Evolutionary conservation across 2,329 filamentous ascomycete genomes (phyloP), one percentile per base, ranked within the genome.

Genomic region (Fusarium liriodendri): DNA sequence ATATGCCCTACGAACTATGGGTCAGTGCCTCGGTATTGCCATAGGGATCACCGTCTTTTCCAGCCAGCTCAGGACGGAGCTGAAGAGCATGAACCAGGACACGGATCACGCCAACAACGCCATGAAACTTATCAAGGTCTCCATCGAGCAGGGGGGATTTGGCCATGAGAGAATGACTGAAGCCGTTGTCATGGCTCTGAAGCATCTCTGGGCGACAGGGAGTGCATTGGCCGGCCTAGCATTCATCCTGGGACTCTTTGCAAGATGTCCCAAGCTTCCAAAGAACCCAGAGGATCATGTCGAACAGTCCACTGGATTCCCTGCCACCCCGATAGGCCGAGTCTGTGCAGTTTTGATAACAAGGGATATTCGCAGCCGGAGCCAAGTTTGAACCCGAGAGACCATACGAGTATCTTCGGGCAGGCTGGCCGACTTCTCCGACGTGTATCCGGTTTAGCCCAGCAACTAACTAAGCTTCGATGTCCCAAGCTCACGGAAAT

Each of bases 11-110:
- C 66, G 78, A 52, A 72, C 77, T 11, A 73, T 74, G 47, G 78
- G 78, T 14, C 76, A 80, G 64, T 79, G 77, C 62, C 58, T 80
- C 22, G 78, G 78, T 25, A 73, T 80, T 37, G 78, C 78, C 27
- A 42, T 79, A 22, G 78, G 78, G 6, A 77, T 73, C 18, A 66
- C 70, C 45, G 65, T 79, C 64, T 80, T 80, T 42, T 78, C 77
- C n/a, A 70, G 65, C n/a, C 70, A 71, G 33, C 64, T 79, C 22
- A 58, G 61, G 22, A 20, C 25, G 14, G 67, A 70, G 63, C 75
- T 78, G 27, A 27, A 61, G 22, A 40, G 29, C 47, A 55, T 67
- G 29, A 67, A 69, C 10, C 58, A 61, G 22, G 65, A 60, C 45
- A 62, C 62, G n/a, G 47, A 64, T 14, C 67, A 65, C n/a, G 74